phyloP scores from a whole-genome alignment of 257 asterid genomes.

The Catharanthus roseus region DNA sequence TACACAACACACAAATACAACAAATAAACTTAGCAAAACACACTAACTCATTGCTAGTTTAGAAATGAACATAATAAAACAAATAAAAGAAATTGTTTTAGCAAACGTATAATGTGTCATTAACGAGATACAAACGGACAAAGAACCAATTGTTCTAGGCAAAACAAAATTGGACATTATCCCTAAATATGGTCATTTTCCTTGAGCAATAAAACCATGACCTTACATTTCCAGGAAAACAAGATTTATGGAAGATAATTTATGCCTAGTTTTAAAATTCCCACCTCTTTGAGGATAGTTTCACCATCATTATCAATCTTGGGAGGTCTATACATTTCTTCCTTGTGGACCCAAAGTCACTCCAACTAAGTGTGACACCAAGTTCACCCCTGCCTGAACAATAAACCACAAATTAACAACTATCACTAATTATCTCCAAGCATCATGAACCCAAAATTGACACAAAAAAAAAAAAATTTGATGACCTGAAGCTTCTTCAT shows the following conservation, averaged over 20 bases:
- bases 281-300: conserved; percentile 83
- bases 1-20: no score
- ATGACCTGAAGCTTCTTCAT: conserved; percentile 66
- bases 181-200: not conserved
- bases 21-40: not conserved
- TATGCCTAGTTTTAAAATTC: not conserved
- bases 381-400: conserved; percentile 64
- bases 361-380: conserved; percentile 79
- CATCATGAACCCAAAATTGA: not conserved
- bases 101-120: not conserved
- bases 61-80: no score
- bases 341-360: conserved; percentile 90
- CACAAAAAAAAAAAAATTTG: no score
- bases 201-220: not conserved
- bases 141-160: not conserved
- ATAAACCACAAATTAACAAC: conserved; percentile 3
- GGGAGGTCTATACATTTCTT: conserved; percentile 94
- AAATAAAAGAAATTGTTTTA: not conserved
- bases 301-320: conserved; percentile 91
- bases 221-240: not conserved
- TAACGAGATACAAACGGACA: not conserved
- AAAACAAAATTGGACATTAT: no score
- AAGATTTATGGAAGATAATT: not conserved
- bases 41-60: not conserved
- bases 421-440: no score